phyloP scores from a whole-genome alignment of 2,329 filamentous ascomycete genomes.

The Pyrenophora seminiperda region DNA sequence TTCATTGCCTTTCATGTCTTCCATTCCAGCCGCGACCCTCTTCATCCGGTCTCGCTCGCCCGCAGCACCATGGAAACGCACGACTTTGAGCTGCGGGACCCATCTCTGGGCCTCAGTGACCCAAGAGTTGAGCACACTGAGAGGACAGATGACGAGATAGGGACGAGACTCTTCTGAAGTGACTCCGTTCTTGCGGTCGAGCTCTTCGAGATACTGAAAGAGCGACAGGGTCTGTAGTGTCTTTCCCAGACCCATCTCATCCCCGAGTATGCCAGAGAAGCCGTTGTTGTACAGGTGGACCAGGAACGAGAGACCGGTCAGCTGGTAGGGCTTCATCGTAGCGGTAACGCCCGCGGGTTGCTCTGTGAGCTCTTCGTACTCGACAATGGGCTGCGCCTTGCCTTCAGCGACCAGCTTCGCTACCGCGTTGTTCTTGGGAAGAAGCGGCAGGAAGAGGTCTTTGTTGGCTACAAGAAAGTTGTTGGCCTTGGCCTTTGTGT shows the following conservation, averaged over 20 bases:
- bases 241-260: conserved; percentile 99
- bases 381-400: conserved; percentile 34
- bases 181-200: conserved; percentile 63
- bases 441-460: conserved; percentile 54
- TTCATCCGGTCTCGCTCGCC: conserved; percentile 77
- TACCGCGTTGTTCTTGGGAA: conserved; percentile 53
- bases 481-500: conserved; percentile 53
- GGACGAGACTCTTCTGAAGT: conserved; percentile 73
- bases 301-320: conserved; percentile 99
- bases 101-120: conserved; percentile 97
- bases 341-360: conserved; percentile 57
- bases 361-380: conserved; percentile 49
- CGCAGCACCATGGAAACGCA: conserved; percentile 95
- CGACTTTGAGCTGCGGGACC: conserved; percentile 81
- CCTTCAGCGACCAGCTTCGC: conserved; percentile 42
- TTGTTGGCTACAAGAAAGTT: conserved; percentile 54
- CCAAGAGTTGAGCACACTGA: conserved; percentile 98
- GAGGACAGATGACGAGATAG: conserved; percentile 92
- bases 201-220: conserved; percentile 94
- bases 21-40: conserved; percentile 53
- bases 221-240: conserved; percentile 98
- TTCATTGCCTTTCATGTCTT: conserved; percentile 55
- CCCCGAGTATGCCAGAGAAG: conserved; percentile 94
- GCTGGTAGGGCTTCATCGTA: conserved; percentile 88
- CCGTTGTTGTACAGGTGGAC: conserved; percentile 99